phyloP scores from a whole-genome alignment of 106 monocot species.

The Ottelia alismoides region DNA sequence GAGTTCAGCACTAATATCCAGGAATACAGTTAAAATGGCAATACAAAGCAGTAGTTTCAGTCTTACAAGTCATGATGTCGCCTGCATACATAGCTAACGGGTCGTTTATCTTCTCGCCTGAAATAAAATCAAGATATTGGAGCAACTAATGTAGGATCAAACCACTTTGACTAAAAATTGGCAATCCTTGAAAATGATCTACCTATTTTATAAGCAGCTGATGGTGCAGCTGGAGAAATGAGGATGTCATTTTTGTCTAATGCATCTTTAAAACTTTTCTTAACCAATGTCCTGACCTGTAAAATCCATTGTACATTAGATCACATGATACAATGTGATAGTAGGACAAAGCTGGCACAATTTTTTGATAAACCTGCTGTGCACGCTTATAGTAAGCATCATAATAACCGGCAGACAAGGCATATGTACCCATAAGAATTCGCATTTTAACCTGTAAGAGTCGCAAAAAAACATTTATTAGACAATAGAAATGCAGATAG shows the following conservation, averaged over 20 bases:
- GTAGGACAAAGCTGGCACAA: neutral
- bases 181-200: too few species aligned
- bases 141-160: too few species aligned
- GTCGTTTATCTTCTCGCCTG: slow-evolving; percentile 90
- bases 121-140: too few species aligned
- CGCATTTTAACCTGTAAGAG: slow-evolving; percentile 99
- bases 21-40: too few species aligned
- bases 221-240: slow-evolving; percentile 92
- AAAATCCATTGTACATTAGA: too few species aligned
- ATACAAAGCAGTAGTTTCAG: too few species aligned
- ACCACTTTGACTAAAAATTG: too few species aligned
- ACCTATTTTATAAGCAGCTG: slow-evolving; percentile 91
- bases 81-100: slow-evolving; percentile 97
- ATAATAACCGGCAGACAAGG: slow-evolving; percentile 89
- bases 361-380: slow-evolving; percentile 49
- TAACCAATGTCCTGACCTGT: slow-evolving; percentile 90
- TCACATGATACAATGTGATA: too few species aligned
- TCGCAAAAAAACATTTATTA: too few species aligned
- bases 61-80: slow-evolving; percentile 85
- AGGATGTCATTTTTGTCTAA: slow-evolving; percentile 68
- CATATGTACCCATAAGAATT: slow-evolving; percentile 99
- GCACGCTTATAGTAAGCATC: slow-evolving; percentile 97
- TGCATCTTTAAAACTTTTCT: slow-evolving; percentile 84
- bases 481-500: too few species aligned
- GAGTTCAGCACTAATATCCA: too few species aligned